Base-by-base conservation (phyloP, 495 filamentous ascomycete genomes). In the Neurospora sp. region DNA sequence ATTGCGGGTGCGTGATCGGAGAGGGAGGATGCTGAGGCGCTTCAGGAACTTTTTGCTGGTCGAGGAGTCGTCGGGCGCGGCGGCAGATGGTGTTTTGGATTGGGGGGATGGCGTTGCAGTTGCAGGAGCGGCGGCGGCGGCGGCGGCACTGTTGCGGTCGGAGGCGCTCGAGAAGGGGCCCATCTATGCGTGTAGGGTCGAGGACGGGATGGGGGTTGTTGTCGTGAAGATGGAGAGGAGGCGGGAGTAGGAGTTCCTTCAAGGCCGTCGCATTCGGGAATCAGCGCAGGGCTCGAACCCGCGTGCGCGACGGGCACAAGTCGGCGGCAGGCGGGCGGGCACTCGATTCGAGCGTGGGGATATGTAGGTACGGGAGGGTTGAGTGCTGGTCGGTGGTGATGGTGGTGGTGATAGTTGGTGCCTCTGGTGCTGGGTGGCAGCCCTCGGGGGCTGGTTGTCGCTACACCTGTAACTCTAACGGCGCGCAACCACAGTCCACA, bases 1-100 rank as follows among this genome's bases (percentile, higher is more conserved):
- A 79, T 89, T 90, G 77, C 93, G 91, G 74, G 81, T 71, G 65
- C 85, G 91, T 86, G 79, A 91, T 84, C 79, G 89, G 81, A 78
- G 84, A 75, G 84, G 84, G 37, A 61, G 53, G 20, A 94, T 87
- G 31, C 89, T 79, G 74, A 86, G 79, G 65, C 84, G 84, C 68
- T 83, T 84, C 70, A 86, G 80, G 65, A 86, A 79, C 10, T 84
- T 84, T 73, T 79, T 75, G 70, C 78, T 80, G 72, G 20, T 48
- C 37, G 83, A 76, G 38, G 83, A 79, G 70, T 61, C 48, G 22
- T 61, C 48, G 48, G 78, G 73, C 48, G 80, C 78, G 74, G 82
- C 79, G 69, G 75, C 73, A 40, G 78, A 72, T 77, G 31, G 77
- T 69, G 75, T 68, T 42, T 74, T 73, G 39, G 79, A 73, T 65